Percentiles rank a stretch among this genome's conserved stretches.
phyloP scores from a whole-genome alignment of 441 rosid species.

The Adansonia grandidieri region DNA sequence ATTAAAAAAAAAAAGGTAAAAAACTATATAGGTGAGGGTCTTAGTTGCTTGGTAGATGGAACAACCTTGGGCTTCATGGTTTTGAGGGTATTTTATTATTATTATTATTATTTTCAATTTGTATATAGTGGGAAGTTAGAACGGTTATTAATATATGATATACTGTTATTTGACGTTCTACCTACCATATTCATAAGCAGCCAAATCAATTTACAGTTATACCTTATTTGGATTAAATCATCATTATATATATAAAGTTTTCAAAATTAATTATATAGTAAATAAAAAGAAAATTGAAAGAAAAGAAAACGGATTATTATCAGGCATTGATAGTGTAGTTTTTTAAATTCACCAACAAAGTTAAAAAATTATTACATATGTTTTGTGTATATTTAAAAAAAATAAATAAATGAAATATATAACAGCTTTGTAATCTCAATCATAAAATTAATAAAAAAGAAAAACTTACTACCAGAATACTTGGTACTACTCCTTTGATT shows the following conservation, averaged over 20 bases:
- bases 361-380: no score
- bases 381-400: no score
- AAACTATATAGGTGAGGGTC: background rate
- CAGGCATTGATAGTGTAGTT: no score
- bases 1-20: background rate
- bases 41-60: conserved; percentile 20
- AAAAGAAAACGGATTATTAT: background rate
- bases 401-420: no score
- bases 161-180: conserved; percentile 33
- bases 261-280: background rate
- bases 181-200: conserved; percentile 28
- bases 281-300: background rate
- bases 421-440: no score
- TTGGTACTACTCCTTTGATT: background rate
- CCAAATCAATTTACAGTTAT: conserved; percentile 7
- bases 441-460: no score
- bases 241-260: background rate
- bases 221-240: background rate
- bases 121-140: conserved; percentile 23
- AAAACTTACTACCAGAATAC: no score
- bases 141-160: conserved; percentile 29
- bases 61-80: background rate
- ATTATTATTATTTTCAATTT: background rate
- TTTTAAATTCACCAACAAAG: no score
- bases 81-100: background rate